Evolutionary conservation across 805 yeast genomes (phyloP).

Genomic region (Candida sonorensis): DNA sequence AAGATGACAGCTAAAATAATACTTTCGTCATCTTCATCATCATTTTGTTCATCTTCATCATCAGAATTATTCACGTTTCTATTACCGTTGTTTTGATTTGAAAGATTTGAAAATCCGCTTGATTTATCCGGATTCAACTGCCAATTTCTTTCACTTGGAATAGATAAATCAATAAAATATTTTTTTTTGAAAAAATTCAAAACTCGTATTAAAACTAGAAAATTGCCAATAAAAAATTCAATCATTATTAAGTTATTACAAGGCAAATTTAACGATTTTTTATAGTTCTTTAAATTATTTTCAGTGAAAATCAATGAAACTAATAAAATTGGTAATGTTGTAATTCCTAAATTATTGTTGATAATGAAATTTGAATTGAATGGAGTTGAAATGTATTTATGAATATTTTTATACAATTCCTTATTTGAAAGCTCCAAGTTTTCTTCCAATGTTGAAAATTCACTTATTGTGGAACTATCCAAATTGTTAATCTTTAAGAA

Average conservation of each 20-base stretch:
- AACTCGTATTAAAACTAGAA: constrained; percentile 36
- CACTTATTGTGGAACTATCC: too few species aligned
- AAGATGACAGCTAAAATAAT: constrained; percentile 23
- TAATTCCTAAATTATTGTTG: constrained; percentile 46
- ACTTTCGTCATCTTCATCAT: constrained; percentile 21
- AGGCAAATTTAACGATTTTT: constrained; percentile 26
- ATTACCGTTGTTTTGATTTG: constrained; percentile 1
- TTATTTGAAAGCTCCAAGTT: constrained; percentile 13
- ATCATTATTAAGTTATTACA: constrained; percentile 28
- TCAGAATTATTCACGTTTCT: constrained; percentile 7
- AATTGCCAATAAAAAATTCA: constrained; percentile 39
- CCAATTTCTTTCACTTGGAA: constrained; percentile 17
- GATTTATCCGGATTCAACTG: too few species aligned
- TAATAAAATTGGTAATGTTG: constrained; percentile 43
- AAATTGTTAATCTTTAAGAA: constrained; percentile 9
- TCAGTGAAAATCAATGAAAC: constrained; percentile 23
- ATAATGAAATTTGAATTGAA: constrained; percentile 25
- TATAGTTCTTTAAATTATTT: constrained; percentile 21
- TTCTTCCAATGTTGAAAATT: too few species aligned
- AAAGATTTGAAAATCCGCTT: too few species aligned
- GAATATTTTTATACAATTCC: constrained; percentile 16
- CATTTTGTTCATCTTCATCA: constrained; percentile 12
- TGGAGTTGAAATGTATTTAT: constrained; percentile 14
- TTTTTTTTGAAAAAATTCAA: constrained; percentile 28
- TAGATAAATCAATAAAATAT: constrained; percentile 17